A percentile compares a stretch with the other conserved stretches of the same genome.
Evolutionary conservation across 1,284 basidiomycete genomes (phyloP).

Genomic region (Athelia psychrophila): DNA sequence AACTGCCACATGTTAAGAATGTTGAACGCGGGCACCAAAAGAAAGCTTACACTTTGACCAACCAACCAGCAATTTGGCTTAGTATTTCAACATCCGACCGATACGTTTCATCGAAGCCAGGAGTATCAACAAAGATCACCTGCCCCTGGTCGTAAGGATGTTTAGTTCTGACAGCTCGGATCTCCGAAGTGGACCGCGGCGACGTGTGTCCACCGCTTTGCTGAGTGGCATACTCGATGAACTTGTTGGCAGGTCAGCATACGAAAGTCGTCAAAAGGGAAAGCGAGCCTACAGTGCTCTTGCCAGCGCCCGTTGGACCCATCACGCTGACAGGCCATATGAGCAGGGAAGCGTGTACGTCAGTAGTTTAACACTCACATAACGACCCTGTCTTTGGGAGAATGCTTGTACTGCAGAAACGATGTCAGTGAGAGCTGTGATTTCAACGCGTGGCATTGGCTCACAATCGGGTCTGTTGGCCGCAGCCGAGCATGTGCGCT

Average conservation of each 20-base stretch:
- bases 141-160: background rate
- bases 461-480: too few relatives aligned
- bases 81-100: background rate
- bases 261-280: background rate
- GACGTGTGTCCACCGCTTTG: background rate
- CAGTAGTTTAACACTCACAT: too few relatives aligned
- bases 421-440: too few relatives aligned
- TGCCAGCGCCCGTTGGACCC: background rate
- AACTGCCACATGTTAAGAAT: background rate
- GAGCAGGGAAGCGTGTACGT: too few relatives aligned
- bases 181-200: background rate
- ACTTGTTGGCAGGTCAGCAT: background rate
- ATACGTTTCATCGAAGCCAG: background rate
- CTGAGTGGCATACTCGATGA: background rate
- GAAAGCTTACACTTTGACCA: background rate
- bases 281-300: slow-evolving; percentile 1
- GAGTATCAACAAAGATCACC: background rate
- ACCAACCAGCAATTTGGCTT: background rate
- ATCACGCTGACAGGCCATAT: too few relatives aligned
- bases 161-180: background rate
- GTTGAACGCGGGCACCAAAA: background rate
- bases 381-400: too few relatives aligned
- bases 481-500: too few relatives aligned
- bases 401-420: too few relatives aligned
- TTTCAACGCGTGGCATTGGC: too few relatives aligned